Base-by-base conservation (phyloP, 352 stramenopile species). In the Pythium coloratum region DNA sequence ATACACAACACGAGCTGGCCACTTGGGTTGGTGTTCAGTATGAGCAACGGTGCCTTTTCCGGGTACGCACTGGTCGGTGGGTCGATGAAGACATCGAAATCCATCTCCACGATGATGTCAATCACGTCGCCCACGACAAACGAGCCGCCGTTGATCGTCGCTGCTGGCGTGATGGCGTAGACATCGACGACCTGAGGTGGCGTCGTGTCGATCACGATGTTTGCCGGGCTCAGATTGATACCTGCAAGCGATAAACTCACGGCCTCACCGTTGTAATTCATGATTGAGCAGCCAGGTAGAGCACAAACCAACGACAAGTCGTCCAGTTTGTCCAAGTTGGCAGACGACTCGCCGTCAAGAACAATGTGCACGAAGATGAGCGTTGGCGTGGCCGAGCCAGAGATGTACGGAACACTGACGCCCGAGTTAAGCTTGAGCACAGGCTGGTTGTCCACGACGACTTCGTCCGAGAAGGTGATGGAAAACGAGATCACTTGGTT, bases 111-210 rank as follows among this genome's bases (percentile, higher is more conserved):
- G 33, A 95, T 69, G 50, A 95, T 89, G 8, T 94, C 75, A 47
- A 95, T 88, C 18, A 83, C 64, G 51, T 95, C 88, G 12, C 88
- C 88, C 16, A 93, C 82, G 30, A 93, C 84, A 67, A 95, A 95
- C 13, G 70, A 64, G 18, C 83, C 80, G 13, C 55, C 66, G 34
- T 95, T 95, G 38, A 92, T 76, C 0, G 63, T 74, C 2, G 83
- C 66, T 6, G 81, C 72, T 3, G 67, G 55, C 8, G 85, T 94
- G 42, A 83, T 54, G 1, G 86, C 72, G 53, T 94, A 88, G 1
- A 95, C 80, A 13, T 76, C 76, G 4, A 89, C 61, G 14, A 94
- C 78, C 26, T 80, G 60, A 0, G 86, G 86, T 3, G 84, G 69
- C 10, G 62, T 64, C 3, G 88, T 94, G 56, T 83, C 80, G 33